Percentiles rank a stretch among this genome's conserved stretches.
Evolutionary conservation across 805 yeast genomes (phyloP).

Genomic region (Spathaspora hagerdaliae): DNA sequence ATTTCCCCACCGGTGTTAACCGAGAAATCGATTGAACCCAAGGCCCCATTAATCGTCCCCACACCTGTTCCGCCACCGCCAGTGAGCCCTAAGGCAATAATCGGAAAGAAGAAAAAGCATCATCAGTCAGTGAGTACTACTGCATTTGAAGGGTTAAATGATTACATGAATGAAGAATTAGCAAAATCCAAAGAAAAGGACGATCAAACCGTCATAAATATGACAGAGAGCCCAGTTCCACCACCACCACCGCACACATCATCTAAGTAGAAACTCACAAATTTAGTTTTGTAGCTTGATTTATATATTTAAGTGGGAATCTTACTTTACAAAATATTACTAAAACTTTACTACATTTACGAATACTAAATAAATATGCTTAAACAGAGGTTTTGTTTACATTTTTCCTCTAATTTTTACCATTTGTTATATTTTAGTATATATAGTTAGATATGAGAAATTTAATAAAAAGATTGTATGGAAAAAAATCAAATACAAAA

Average conservation of each 20-base stretch:
- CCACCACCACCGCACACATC: constrained; percentile 25
- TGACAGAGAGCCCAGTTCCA: constrained; percentile 5
- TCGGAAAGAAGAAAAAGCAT: constrained; percentile 26
- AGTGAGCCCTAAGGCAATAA: constrained; percentile 3
- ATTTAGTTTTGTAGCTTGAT: too few relatives aligned
- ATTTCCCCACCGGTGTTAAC: neutral
- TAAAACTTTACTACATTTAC: too few relatives aligned
- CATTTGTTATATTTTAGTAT: too few relatives aligned
- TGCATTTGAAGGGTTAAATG: constrained; percentile 25
- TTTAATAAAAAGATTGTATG: too few relatives aligned
- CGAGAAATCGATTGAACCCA: constrained; percentile 7
- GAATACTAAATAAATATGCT: too few relatives aligned
- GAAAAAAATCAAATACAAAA: neutral
- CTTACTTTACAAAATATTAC: too few relatives aligned
- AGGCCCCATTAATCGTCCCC: constrained; percentile 10
- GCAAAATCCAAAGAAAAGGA: constrained; percentile 37
- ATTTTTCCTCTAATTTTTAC: too few relatives aligned
- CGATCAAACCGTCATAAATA: constrained; percentile 4
- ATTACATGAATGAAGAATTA: constrained; percentile 42
- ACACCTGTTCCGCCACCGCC: constrained; percentile 16
- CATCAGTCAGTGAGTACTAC: constrained; percentile 14
- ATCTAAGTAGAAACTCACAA: too few relatives aligned
- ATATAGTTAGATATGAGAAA: too few relatives aligned
- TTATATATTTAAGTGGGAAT: too few relatives aligned
- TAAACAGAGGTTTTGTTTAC: too few relatives aligned